phyloP scores from a whole-genome alignment of 352 stramenopile species.

The Pythium chondricola region DNA sequence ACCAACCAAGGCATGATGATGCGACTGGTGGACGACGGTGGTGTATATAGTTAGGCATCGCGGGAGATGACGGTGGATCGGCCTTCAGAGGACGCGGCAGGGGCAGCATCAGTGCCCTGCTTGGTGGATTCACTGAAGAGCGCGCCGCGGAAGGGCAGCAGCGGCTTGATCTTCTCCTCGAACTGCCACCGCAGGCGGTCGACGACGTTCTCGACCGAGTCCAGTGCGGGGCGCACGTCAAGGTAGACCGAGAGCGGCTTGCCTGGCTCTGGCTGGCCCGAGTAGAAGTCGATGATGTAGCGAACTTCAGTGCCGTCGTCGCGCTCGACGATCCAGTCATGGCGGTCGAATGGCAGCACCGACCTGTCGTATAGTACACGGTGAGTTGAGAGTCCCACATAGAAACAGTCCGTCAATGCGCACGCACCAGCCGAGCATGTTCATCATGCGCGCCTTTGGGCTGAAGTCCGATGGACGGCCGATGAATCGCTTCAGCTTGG shows the following conservation, averaged over 20 bases:
- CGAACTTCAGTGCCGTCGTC: conserved; percentile 86
- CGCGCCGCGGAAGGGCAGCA: conserved; percentile 63
- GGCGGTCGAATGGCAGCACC: conserved; percentile 95
- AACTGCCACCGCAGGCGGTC: conserved; percentile 80
- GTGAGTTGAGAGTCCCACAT: background rate
- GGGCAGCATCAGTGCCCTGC: background rate
- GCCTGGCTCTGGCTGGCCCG: conserved; percentile 81
- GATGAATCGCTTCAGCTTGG: conserved; percentile 93
- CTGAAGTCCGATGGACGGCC: conserved; percentile 93
- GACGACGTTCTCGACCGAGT: conserved; percentile 79
- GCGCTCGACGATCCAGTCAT: conserved; percentile 97
- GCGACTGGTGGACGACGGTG: no score
- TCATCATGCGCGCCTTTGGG: conserved; percentile 91
- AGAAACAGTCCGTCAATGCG: background rate
- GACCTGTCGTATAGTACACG: conserved; percentile 40
- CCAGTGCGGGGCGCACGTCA: conserved; percentile 95
- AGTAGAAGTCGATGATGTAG: conserved; percentile 99
- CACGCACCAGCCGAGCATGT: conserved; percentile 64
- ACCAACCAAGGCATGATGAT: no score
- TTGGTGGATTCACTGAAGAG: conserved; percentile 24
- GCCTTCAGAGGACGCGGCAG: conserved; percentile 10
- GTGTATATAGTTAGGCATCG: no score
- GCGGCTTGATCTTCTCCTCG: conserved; percentile 58
- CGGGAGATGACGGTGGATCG: conserved; percentile 28
- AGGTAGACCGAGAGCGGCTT: conserved; percentile 91